Conservation (phyloP, 441 rosid genomes). For the Mallotus japonicus region DNA sequence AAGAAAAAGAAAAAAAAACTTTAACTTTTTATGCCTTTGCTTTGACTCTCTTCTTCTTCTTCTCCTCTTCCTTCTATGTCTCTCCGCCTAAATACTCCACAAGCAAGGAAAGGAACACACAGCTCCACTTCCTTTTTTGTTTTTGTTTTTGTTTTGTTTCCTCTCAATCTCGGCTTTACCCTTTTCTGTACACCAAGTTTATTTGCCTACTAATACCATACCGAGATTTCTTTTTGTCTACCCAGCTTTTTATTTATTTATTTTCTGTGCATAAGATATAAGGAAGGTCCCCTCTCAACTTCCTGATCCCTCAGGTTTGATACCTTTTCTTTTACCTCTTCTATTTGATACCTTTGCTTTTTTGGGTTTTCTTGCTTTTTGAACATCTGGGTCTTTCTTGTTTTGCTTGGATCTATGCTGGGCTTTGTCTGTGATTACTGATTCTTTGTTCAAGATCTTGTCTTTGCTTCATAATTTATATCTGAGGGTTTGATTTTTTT, state of each 20-base stretch:
- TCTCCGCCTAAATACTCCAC: no score
- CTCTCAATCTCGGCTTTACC: no score
- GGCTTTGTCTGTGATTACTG: slow-evolving; percentile 17
- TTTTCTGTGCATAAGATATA: slow-evolving; percentile 26
- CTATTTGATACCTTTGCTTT: no score
- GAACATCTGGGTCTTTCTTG: slow-evolving; percentile 27
- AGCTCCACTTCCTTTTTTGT: no score
- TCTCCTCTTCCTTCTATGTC: no score
- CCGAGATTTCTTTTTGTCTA: slow-evolving; percentile 4
- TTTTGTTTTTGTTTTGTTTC: no score
- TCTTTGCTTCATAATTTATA: slow-evolving; percentile 18
- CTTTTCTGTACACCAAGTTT: no score
- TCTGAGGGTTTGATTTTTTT: slow-evolving; percentile 7
- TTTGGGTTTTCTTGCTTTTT: slow-evolving; percentile 14
- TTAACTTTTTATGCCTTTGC: no score
- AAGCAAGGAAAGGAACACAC: no score
- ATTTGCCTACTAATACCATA: no score
- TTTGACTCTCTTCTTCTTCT: no score
- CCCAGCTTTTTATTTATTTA: slow-evolving; percentile 9
- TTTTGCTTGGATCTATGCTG: slow-evolving; percentile 40
- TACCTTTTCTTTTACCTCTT: slow-evolving; percentile 16
- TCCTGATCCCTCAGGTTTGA: slow-evolving; percentile 24
- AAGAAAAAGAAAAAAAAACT: no score
- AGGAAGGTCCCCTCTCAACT: slow-evolving; percentile 5
- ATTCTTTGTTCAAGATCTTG: slow-evolving; percentile 44